These are phyloP conservation scores for Globisporangium carolinianum DNA, from an alignment of 352 stramenopile genomes.

Conservation along the genomic window DNA sequence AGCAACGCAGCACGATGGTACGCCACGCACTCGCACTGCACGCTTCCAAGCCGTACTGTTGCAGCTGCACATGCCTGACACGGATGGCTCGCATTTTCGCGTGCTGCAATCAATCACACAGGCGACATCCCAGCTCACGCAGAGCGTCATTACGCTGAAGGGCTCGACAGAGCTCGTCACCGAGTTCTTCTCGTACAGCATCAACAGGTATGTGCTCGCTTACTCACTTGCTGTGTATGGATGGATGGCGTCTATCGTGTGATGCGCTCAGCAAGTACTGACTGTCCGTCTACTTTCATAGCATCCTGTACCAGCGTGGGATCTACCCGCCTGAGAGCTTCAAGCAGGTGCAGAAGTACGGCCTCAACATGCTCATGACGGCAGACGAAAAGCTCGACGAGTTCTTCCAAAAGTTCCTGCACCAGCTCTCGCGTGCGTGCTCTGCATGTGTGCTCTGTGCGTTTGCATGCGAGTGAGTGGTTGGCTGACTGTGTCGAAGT, in stretches of 20 bases:
- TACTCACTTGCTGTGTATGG: background rate
- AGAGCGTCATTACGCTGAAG: constrained; percentile 98
- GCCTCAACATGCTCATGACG: constrained; percentile 97
- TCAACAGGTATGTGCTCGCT: constrained; percentile 89
- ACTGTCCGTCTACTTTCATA: constrained; percentile 14
- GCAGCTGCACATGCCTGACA: background rate
- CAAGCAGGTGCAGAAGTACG: constrained; percentile 96
- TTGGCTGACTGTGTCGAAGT: background rate
- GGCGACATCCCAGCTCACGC: constrained; percentile 58
- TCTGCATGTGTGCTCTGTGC: background rate
- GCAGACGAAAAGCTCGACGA: constrained; percentile 93
- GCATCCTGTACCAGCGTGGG: constrained; percentile 93
- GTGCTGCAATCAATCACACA: constrained; percentile 11
- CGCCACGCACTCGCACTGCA: background rate
- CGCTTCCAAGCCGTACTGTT: too few relatives aligned
- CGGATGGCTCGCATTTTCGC: background rate
- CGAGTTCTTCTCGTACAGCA: constrained; percentile 99
- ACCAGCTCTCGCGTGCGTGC: constrained; percentile 78
- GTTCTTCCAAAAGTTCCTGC: constrained; percentile 94
- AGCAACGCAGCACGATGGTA: background rate
- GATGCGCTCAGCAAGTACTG: too few relatives aligned
- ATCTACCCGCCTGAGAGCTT: constrained; percentile 99
- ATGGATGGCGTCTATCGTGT: too few relatives aligned
- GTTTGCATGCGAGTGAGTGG: too few relatives aligned
- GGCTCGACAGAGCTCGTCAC: constrained; percentile 98